Conservation (phyloP, 2,329 filamentous ascomycete genomes). For the Ophiostoma perfectum region DNA sequence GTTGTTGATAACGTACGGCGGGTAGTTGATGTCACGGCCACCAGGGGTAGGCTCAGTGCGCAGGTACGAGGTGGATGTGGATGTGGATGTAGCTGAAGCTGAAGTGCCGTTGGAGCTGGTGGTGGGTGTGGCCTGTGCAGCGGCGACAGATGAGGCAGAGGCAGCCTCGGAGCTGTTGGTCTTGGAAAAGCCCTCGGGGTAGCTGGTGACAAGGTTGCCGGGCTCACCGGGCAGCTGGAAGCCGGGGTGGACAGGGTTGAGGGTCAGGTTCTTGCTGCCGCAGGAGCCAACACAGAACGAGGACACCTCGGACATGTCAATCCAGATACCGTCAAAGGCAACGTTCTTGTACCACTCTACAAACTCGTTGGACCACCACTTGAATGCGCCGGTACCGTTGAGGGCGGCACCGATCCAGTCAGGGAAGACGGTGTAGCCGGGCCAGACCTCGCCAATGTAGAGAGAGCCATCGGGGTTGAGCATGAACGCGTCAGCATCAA, state of each 20-base stretch:
- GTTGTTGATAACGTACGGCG: conserved; percentile 72
- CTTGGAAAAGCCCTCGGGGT: conserved; percentile 64
- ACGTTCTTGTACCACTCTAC: conserved; percentile 35
- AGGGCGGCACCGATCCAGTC: conserved; percentile 58
- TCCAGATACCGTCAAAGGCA: conserved; percentile 51
- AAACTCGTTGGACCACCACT: conserved; percentile 61
- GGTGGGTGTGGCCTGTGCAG: conserved; percentile 35
- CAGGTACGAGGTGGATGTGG: conserved; percentile 44
- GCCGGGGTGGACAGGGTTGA: conserved; percentile 64
- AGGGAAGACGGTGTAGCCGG: conserved; percentile 64
- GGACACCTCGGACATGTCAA: conserved; percentile 52
- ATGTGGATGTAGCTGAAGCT: conserved; percentile 20
- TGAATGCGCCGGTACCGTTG: conserved; percentile 51
- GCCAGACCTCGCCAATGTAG: conserved; percentile 65
- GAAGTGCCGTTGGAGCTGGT: background rate
- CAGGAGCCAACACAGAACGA: conserved; percentile 59
- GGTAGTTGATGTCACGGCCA: conserved; percentile 62
- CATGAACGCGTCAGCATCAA: conserved; percentile 49
- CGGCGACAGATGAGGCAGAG: conserved; percentile 48
- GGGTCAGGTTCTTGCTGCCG: conserved; percentile 56
- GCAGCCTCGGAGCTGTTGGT: conserved; percentile 65
- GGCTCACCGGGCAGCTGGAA: conserved; percentile 61
- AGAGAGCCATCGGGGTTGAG: conserved; percentile 53
- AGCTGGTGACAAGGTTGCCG: conserved; percentile 53
- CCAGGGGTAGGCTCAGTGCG: conserved; percentile 58